phyloP scores from a whole-genome alignment of 768 basidiomycete genomes.

The Auriscalpium microsporum region DNA sequence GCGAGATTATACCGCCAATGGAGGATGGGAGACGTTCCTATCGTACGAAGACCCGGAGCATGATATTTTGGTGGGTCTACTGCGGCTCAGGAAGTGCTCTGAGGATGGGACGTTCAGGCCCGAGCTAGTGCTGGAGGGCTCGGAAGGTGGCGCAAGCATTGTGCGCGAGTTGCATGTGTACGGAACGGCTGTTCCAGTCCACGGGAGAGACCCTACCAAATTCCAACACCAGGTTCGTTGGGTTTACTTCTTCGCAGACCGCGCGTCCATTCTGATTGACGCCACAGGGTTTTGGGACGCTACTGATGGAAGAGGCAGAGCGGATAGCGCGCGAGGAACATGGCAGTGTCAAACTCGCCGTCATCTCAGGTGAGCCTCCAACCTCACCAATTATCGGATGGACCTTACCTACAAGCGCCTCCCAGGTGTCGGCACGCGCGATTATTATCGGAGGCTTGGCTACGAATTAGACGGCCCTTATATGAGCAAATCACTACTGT shows the following conservation, averaged over 20 bases:
- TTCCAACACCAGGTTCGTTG: slow-evolving; percentile 82
- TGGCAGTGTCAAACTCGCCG: slow-evolving; percentile 90
- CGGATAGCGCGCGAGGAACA: slow-evolving; percentile 96
- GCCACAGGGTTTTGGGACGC: slow-evolving; percentile 87
- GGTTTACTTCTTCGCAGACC: background rate
- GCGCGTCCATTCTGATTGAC: background rate
- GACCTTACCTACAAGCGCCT: background rate
- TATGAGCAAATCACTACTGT: slow-evolving; percentile 77
- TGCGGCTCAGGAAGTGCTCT: slow-evolving; percentile 90
- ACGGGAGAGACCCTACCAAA: slow-evolving; percentile 94
- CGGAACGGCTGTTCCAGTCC: slow-evolving; percentile 95
- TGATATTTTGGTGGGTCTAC: slow-evolving; percentile 90
- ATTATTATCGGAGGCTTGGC: slow-evolving; percentile 91
- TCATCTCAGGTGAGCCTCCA: slow-evolving; percentile 72
- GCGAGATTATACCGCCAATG: slow-evolving; percentile 93
- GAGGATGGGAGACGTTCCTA: slow-evolving; percentile 99
- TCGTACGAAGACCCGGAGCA: slow-evolving; percentile 97
- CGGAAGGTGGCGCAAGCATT: slow-evolving; percentile 80
- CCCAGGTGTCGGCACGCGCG: slow-evolving; percentile 87
- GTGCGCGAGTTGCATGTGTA: slow-evolving; percentile 97
- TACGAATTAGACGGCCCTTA: slow-evolving; percentile 96
- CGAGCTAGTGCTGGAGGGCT: slow-evolving; percentile 69
- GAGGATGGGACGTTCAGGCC: slow-evolving; percentile 96
- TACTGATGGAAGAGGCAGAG: slow-evolving; percentile 99
- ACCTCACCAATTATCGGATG: slow-evolving; percentile 1